Conservation (phyloP, 106 monocot genomes). For the Allium fistulosum region DNA sequence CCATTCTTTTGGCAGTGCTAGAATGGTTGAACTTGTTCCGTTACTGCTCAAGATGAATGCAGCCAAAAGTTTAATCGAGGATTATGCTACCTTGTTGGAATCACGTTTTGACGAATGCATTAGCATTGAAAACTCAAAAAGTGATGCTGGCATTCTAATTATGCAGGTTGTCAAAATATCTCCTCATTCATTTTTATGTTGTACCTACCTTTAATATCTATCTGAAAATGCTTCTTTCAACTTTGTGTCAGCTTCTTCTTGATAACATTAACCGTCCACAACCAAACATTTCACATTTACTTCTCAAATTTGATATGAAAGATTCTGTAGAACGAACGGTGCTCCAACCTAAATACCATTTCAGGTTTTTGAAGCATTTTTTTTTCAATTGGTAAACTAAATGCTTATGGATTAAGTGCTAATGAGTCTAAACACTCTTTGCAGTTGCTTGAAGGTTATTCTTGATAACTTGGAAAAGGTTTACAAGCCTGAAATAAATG, state of each 20-base stretch:
- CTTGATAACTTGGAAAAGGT: slow-evolving; percentile 83
- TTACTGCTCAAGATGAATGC: slow-evolving; percentile 72
- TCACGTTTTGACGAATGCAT: slow-evolving; percentile 76
- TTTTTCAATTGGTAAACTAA: not conserved
- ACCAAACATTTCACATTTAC: slow-evolving; percentile 86
- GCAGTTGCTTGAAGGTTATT: slow-evolving; percentile 92
- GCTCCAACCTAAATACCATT: slow-evolving; percentile 88
- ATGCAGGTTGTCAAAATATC: slow-evolving; percentile 56
- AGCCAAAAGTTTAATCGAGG: slow-evolving; percentile 60
- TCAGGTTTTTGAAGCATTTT: slow-evolving; percentile 44
- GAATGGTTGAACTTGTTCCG: slow-evolving; percentile 79
- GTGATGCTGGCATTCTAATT: slow-evolving; percentile 85
- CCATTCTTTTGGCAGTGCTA: slow-evolving; percentile 42
- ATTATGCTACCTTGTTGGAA: slow-evolving; percentile 89
- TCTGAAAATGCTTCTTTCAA: not conserved
- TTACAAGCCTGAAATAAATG: slow-evolving; percentile 73
- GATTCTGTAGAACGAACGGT: slow-evolving; percentile 54
- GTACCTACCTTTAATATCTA: not conserved
- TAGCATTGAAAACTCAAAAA: slow-evolving; percentile 60
- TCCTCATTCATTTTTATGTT: slow-evolving; percentile 1
- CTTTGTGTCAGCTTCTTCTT: slow-evolving; percentile 64
- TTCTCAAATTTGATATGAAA: slow-evolving; percentile 88
- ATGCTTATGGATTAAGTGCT: not conserved
- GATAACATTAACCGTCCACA: slow-evolving; percentile 83
- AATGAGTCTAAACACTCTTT: slow-evolving; percentile 1